phyloP scores from a whole-genome alignment of 192 early-diverging fungal genomes.

The Thoreauomyces humboldtii region DNA sequence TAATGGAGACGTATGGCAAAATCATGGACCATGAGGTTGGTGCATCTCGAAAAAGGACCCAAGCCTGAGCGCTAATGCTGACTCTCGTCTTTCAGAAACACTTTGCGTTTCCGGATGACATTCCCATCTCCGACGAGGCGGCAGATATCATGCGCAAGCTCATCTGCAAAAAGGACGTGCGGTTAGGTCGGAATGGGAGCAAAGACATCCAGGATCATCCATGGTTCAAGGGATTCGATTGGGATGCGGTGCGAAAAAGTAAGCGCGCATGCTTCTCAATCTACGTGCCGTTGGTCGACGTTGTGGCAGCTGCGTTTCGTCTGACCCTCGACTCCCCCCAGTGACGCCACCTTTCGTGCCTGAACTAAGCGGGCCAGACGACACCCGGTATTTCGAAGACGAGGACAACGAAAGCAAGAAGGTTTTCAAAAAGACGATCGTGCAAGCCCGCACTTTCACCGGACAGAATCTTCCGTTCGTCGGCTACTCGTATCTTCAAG shows the following conservation, averaged over 20 bases:
- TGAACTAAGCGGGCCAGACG: conserved; percentile 78
- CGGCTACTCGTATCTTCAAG: conserved; percentile 73
- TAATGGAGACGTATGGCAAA: conserved; percentile 80
- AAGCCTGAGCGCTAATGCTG: background rate
- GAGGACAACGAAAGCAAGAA: conserved; percentile 68
- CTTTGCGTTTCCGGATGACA: conserved; percentile 65
- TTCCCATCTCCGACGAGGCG: conserved; percentile 56
- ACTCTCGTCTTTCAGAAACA: conserved; percentile 44
- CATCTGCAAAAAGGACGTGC: conserved; percentile 66
- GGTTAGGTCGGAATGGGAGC: conserved; percentile 58
- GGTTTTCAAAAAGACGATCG: conserved; percentile 31
- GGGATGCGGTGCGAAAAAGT: conserved; percentile 41
- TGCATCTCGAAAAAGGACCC: background rate
- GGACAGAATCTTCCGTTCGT: conserved; percentile 84
- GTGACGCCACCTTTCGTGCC: conserved; percentile 82
- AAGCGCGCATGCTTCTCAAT: conserved; percentile 1
- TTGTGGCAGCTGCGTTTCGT: too few species aligned
- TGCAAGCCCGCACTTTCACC: conserved; percentile 55
- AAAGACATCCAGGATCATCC: conserved; percentile 43
- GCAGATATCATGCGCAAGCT: conserved; percentile 74
- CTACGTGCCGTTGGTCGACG: too few species aligned
- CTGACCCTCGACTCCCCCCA: too few species aligned
- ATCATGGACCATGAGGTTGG: conserved; percentile 79
- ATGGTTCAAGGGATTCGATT: conserved; percentile 50
- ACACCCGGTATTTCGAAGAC: conserved; percentile 86